These are phyloP conservation scores for Chionographis japonica DNA, from an alignment of 106 monocot genomes.

Conservation along the genomic window DNA sequence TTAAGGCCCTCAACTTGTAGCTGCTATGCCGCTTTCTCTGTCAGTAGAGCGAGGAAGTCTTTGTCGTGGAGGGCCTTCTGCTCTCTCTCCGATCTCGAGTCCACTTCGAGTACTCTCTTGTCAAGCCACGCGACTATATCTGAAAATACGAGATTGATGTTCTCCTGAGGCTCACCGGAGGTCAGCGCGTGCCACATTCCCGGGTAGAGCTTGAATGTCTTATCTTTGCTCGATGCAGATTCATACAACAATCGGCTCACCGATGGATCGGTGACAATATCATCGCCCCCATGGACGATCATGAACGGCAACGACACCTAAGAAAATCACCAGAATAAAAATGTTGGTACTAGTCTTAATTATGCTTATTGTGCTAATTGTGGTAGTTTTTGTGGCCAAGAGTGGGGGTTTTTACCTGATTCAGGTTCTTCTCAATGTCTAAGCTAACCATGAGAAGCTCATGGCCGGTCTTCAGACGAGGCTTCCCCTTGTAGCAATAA, in stretches of 20 bases:
- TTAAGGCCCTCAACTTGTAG: no score
- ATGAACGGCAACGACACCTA: constrained; percentile 71
- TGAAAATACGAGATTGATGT: constrained; percentile 53
- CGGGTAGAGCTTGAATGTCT: constrained; percentile 62
- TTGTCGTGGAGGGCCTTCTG: no score
- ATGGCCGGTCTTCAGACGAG: constrained; percentile 38
- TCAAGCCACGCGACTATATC: constrained; percentile 62
- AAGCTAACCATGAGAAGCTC: constrained; percentile 44
- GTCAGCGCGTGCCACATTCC: constrained; percentile 89
- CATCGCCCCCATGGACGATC: constrained; percentile 64
- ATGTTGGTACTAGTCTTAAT: no score
- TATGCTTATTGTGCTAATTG: neutral
- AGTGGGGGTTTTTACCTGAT: constrained; percentile 20
- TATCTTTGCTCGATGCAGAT: constrained; percentile 43
- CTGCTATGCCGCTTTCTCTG: no score
- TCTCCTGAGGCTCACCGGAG: constrained; percentile 56
- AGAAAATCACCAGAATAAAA: neutral
- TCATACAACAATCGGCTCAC: constrained; percentile 44
- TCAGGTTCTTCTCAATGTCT: constrained; percentile 41
- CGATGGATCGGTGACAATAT: constrained; percentile 61
- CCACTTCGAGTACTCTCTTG: constrained; percentile 2
- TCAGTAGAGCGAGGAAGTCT: no score
- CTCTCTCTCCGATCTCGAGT: no score
- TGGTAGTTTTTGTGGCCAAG: no score
- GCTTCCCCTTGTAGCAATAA: constrained; percentile 62